A percentile compares a stretch with the other conserved stretches of the same genome.
These are phyloP conservation scores for Arthrocladium fulminans DNA, from an alignment of 2,329 filamentous ascomycete genomes.

Conservation along the genomic window DNA sequence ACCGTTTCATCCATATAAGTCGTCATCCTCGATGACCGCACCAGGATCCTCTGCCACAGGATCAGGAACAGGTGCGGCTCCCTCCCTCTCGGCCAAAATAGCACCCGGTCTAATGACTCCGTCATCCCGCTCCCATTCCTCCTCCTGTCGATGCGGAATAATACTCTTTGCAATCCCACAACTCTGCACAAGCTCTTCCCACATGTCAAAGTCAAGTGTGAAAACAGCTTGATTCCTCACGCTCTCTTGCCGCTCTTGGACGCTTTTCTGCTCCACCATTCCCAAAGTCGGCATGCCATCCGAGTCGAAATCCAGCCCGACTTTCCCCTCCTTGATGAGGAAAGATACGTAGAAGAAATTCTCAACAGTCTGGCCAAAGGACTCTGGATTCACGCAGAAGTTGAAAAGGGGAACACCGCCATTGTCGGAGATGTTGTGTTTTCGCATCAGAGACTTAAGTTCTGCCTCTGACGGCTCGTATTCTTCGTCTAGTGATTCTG, in stretches of 20 bases:
- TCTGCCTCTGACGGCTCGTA: conserved; percentile 32
- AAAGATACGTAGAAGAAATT: conserved; percentile 97
- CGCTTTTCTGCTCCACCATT: conserved; percentile 37
- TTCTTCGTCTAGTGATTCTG: conserved; percentile 13
- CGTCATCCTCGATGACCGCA: background rate
- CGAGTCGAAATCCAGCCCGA: conserved; percentile 64
- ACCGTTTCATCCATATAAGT: background rate
- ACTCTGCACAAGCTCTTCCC: conserved; percentile 65
- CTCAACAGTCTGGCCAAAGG: conserved; percentile 90
- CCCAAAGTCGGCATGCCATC: conserved; percentile 64
- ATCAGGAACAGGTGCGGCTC: background rate
- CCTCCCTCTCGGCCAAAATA: background rate
- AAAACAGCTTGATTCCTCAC: conserved; percentile 76
- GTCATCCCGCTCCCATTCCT: conserved; percentile 31
- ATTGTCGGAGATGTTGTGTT: conserved; percentile 56
- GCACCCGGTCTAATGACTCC: background rate
- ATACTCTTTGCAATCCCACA: conserved; percentile 71
- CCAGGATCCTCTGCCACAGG: background rate
- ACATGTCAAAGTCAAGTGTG: conserved; percentile 74
- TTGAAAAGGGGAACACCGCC: conserved; percentile 71
- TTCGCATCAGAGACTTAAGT: conserved; percentile 49
- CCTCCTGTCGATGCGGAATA: conserved; percentile 70
- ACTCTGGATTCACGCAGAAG: conserved; percentile 81
- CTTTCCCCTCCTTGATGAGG: conserved; percentile 74
- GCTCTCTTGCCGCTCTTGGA: conserved; percentile 37